phyloP scores from a whole-genome alignment of 768 basidiomycete genomes.

The Lanmaoa pseudosensibilis region DNA sequence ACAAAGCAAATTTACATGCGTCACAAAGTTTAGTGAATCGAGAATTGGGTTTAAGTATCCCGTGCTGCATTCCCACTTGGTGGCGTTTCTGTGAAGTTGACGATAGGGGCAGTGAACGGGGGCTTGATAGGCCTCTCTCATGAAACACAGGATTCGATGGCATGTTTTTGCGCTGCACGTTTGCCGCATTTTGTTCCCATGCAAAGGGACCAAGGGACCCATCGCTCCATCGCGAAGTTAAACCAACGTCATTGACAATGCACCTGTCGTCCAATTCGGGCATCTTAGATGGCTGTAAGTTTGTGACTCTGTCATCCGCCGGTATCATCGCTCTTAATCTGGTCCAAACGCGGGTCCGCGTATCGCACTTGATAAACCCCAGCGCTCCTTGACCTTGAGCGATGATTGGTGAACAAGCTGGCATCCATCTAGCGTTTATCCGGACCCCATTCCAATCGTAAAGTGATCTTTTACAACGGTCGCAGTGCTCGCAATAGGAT shows the following conservation, averaged over 20 bases:
- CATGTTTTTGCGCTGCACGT: constrained; percentile 17
- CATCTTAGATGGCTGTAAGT: not conserved
- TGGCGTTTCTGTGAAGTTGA: constrained; percentile 11
- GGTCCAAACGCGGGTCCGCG: not conserved
- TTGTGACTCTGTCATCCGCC: not conserved
- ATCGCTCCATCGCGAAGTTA: constrained; percentile 19
- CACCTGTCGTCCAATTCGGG: constrained; percentile 2
- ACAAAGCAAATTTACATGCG: constrained; percentile 12
- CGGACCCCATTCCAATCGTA: constrained; percentile 8
- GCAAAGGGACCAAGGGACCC: constrained; percentile 8
- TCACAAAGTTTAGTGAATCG: constrained; percentile 11
- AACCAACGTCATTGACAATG: constrained; percentile 20
- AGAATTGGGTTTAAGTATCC: constrained; percentile 2
- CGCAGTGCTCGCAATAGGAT: constrained; percentile 2
- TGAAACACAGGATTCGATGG: constrained; percentile 21
- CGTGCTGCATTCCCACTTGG: constrained; percentile 3
- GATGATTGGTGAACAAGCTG: not conserved
- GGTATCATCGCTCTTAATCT: not conserved
- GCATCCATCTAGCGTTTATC: constrained; percentile 8
- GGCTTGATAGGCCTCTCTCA: constrained; percentile 6
- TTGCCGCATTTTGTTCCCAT: constrained; percentile 26
- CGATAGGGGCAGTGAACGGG: constrained; percentile 11
- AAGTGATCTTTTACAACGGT: constrained; percentile 10
- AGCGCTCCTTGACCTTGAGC: not conserved
- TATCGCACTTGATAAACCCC: not conserved